Evolutionary conservation across 306 rosid genomes (phyloP).

Genomic region (Glycine latifolia): DNA sequence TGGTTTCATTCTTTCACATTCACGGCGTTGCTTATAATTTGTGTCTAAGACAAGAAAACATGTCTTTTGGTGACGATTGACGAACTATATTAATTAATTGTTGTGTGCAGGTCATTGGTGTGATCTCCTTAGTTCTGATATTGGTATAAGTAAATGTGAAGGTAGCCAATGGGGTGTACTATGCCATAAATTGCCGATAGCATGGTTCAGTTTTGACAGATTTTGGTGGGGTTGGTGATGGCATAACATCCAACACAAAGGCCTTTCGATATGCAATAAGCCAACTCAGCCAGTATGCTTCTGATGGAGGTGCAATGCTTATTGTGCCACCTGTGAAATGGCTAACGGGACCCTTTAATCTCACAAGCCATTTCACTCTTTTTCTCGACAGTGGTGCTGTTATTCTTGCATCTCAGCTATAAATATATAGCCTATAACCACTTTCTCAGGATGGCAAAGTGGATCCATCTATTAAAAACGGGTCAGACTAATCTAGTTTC

Average conservation of each 20-base stretch:
- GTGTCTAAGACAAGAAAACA: background rate
- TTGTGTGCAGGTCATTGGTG: constrained; percentile 42
- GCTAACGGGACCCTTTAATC: constrained; percentile 82
- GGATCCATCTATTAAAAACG: no score
- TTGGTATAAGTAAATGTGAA: constrained; percentile 40
- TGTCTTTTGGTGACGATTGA: background rate
- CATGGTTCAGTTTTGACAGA: constrained; percentile 69
- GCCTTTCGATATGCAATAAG: constrained; percentile 65
- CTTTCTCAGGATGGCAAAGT: no score
- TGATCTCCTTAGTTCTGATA: background rate
- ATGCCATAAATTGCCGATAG: constrained; percentile 61
- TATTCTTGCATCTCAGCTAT: constrained; percentile 65
- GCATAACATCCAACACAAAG: constrained; percentile 69
- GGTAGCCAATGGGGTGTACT: constrained; percentile 26
- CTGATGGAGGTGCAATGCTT: constrained; percentile 71
- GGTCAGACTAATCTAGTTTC: no score
- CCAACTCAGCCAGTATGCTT: constrained; percentile 53
- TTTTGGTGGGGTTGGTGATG: constrained; percentile 87
- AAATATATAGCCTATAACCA: no score
- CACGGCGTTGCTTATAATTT: no score
- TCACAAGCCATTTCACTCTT: constrained; percentile 87
- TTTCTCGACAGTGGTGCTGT: constrained; percentile 65
- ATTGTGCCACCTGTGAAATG: constrained; percentile 80
- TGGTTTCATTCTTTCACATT: constrained; percentile 18
- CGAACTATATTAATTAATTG: background rate